Evolutionary conservation across 2,329 filamentous ascomycete species (phyloP).

Genomic region (Davidsoniella neocaledoniae): DNA sequence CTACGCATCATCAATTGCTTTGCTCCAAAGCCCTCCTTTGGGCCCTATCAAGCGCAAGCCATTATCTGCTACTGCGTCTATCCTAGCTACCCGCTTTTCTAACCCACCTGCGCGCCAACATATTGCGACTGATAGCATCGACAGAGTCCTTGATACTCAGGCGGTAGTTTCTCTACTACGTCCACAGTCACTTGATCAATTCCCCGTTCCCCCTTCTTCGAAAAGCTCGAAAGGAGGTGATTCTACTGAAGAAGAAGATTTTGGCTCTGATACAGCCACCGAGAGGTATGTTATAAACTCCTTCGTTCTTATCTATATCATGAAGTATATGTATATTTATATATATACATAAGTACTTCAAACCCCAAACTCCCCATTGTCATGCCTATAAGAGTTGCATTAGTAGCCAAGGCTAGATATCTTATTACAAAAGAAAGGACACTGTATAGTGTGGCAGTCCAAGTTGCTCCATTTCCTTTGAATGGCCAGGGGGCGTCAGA

Average conservation of each 20-base stretch:
- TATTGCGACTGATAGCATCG: conserved; percentile 4
- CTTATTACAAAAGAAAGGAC: too few species aligned
- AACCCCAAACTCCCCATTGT: too few species aligned
- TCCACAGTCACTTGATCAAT: conserved; percentile 6
- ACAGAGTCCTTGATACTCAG: conserved; percentile 19
- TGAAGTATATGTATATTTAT: not conserved
- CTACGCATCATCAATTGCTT: conserved; percentile 7
- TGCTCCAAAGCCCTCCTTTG: conserved; percentile 14
- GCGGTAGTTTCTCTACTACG: not conserved
- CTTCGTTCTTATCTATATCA: not conserved
- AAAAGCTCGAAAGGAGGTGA: not conserved
- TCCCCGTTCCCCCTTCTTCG: conserved; percentile 4
- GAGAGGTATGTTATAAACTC: not conserved
- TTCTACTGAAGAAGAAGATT: too few species aligned
- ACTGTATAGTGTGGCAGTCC: not conserved
- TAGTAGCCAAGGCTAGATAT: too few species aligned
- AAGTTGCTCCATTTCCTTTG: not conserved
- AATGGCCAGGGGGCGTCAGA: not conserved
- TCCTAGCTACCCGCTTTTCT: conserved; percentile 32
- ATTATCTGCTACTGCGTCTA: conserved; percentile 37
- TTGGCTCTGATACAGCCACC: conserved; percentile 1
- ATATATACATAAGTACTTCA: not conserved
- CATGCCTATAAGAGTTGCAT: too few species aligned
- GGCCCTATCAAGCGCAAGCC: conserved; percentile 42
- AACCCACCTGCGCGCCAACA: conserved; percentile 16